Evolutionary conservation across 139 green algal species (phyloP).

Genomic region (Pleodorina starrii): DNA sequence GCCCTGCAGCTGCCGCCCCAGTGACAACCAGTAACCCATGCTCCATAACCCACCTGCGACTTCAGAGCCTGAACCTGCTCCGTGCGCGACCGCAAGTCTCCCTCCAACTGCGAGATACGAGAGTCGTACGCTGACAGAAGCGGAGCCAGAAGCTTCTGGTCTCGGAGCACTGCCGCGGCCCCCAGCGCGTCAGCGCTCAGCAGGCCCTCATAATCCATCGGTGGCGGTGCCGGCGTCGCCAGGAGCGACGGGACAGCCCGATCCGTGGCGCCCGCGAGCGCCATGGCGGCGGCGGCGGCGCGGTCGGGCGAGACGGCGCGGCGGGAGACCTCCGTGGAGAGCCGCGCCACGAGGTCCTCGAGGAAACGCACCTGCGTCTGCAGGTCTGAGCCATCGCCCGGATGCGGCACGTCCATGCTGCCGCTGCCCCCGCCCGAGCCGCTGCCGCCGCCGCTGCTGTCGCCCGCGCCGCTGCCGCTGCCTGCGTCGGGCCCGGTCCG

Average conservation of each 20-base stretch:
- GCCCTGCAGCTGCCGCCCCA: no score
- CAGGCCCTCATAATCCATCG: slow-evolving; percentile 10
- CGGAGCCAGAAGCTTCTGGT: slow-evolving; percentile 56
- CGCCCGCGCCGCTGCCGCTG: neutral
- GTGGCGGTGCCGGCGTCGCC: neutral
- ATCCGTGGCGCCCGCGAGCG: slow-evolving; percentile 1
- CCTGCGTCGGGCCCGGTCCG: neutral
- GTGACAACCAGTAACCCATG: no score
- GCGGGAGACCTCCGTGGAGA: slow-evolving; percentile 65
- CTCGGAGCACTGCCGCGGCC: slow-evolving; percentile 7
- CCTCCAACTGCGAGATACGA: slow-evolving; percentile 49
- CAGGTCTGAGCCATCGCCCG: neutral
- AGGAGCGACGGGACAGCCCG: no score
- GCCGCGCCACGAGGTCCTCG: slow-evolving; percentile 65
- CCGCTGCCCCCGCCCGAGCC: neutral
- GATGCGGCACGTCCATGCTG: neutral
- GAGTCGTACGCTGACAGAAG: slow-evolving; percentile 68
- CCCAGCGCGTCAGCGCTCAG: slow-evolving; percentile 17
- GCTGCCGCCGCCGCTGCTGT: neutral
- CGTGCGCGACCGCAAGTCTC: slow-evolving; percentile 45
- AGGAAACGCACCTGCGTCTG: slow-evolving; percentile 57
- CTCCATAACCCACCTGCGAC: slow-evolving; percentile 42
- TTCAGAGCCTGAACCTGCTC: slow-evolving; percentile 39
- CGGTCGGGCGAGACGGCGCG: neutral
- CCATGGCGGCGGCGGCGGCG: slow-evolving; percentile 17